Evolutionary conservation across 208 protist species (phyloP), one percentile per base, ranked within the genome.

Genomic region (Naegleria gruberi): DNA sequence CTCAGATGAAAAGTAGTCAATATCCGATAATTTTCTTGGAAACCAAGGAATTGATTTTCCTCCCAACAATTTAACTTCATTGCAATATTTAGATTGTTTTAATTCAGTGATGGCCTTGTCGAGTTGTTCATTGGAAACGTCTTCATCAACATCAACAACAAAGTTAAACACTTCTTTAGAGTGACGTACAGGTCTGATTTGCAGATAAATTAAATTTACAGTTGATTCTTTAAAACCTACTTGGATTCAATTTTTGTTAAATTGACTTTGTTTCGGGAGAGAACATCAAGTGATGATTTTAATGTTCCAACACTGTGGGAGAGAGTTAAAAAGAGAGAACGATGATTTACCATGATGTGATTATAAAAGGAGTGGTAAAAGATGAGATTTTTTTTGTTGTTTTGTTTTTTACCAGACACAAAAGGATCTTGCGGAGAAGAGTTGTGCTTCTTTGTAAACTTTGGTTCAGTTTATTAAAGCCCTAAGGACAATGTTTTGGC

Each of bases 1-100:
- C 74, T 89, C 4, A 15, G 30, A 34, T n/a, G 17, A 5, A 26
- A 98, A 96, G 1, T 92, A 57, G 86, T 98, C 96, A 5, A 98
- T 91, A 89, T 98, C 95, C 23, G 91, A 89, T 2, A 93, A 89
- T 82, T 90, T 90, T 46, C 94, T 93, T 37, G 96, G 94, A 92
- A 91, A 93, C 91, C 90, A 91, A 8, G 90, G 91, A 17, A 87
- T 86, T 47, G 15, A 30, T 34, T 86, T 37, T 37, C 23, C 19
- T 86, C 37, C 82, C 3, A 43, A 26, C 15, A 87, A 55, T 42
- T 46, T 44, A 6, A 84, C 34, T 84, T 46, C 81, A 44, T 84
- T 41, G 5, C 10, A 17, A 4, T 41, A 84, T 34, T 84, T 17
- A 34, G 74, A 40, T 34, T 41, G 30, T 42, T 34, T 34, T 10